Percentiles rank a stretch among this genome's conserved stretches.
Conservation (phyloP, 257 asterid species). For the Cordia subcordata region DNA sequence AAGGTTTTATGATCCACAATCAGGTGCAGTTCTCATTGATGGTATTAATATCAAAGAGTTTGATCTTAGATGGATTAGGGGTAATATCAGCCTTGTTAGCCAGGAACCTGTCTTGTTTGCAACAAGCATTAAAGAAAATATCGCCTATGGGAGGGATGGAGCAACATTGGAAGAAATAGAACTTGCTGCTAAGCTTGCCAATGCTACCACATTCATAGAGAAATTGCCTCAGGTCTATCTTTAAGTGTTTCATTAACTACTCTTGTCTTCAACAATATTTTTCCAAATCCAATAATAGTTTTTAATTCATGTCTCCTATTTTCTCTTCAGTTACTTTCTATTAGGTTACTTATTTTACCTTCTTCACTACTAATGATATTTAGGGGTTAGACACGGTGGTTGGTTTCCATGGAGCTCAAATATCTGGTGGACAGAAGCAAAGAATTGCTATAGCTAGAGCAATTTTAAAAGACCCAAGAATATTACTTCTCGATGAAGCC, state of each 20-base stretch:
- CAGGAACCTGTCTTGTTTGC: conserved; percentile 71
- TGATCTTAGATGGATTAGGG: conserved; percentile 53
- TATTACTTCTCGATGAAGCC: conserved; percentile 68
- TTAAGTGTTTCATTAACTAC: background rate
- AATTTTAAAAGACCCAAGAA: conserved; percentile 51
- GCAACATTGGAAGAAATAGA: conserved; percentile 35
- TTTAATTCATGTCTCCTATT: background rate
- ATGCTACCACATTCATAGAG: conserved; percentile 50
- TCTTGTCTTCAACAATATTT: too few relatives aligned
- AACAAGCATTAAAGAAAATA: conserved; percentile 53
- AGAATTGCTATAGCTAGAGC: conserved; percentile 70
- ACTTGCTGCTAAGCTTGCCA: conserved; percentile 44
- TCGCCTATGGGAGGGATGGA: conserved; percentile 39
- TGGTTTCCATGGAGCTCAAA: conserved; percentile 51
- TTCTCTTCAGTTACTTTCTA: background rate
- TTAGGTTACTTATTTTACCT: background rate
- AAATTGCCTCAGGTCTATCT: conserved; percentile 38
- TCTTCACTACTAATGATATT: too few relatives aligned
- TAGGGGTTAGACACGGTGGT: conserved; percentile 62
- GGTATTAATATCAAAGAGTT: conserved; percentile 44
- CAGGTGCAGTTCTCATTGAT: conserved; percentile 57
- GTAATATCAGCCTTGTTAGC: conserved; percentile 65
- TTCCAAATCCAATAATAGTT: too few relatives aligned
- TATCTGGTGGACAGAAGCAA: conserved; percentile 77
- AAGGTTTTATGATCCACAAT: conserved; percentile 69